Base-by-base conservation (phyloP, 345 rosid genomes). In the Passiflora organensis region DNA sequence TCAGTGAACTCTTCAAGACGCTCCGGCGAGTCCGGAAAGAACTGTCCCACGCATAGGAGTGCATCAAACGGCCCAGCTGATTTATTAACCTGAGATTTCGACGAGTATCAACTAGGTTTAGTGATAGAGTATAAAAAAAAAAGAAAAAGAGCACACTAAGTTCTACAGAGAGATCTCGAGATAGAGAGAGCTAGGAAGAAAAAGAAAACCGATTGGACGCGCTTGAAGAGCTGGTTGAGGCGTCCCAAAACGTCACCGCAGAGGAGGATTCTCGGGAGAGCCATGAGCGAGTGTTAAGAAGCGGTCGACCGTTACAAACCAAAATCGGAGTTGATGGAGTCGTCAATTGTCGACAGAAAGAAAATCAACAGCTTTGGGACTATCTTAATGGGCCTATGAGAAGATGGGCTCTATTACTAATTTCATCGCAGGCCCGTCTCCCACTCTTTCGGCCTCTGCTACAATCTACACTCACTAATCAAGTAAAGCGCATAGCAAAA, bases 161-260 rank as follows among this genome's bases (percentile, higher is more conserved):
- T 0, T 13, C 4, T 6, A 32, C 13, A 45, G 28, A 32, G 43
- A 32, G 10, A 48, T 10, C 49, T 49, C 24, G 42, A 43, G 32
- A n/a, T n/a, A n/a, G n/a, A n/a, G n/a, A n/a, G n/a, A n/a, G n/a
- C n/a, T n/a, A 34, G 43, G n/a, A 48, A n/a, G 51, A 56, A n/a
- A 49, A 37, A 9, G 3, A 16, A 53, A 53, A 88, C 95, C 79
- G 88, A 71, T 71, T 72, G 82, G 6, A 88, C 80, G 51, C 98
- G 90, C 76, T 88, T 91, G 78, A 80, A 76, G 67, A 91, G 91
- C 78, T 81, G 95, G 70, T 38, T 75, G 51, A 91, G 83, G 56
- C 85, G 87, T 60, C 98, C 98, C 19, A 76, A 43, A 70, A 81
- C 88, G 76, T 88, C 98, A 43, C 98, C 98, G 63, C 82, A 81